phyloP scores from a whole-genome alignment of 2,329 filamentous ascomycete genomes.

The Coniosporium tulheliwenetii region DNA sequence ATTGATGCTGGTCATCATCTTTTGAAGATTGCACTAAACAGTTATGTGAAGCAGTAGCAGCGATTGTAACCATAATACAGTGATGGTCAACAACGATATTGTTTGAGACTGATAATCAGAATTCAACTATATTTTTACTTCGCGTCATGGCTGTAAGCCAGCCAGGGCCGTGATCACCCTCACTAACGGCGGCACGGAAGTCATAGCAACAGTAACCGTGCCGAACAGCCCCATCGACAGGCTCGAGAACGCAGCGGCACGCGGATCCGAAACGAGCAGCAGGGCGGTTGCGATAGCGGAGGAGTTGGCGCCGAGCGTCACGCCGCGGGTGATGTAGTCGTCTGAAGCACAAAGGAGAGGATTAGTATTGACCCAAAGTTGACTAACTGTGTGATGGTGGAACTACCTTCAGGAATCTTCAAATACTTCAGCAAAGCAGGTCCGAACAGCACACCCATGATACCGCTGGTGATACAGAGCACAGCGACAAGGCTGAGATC shows the following conservation, averaged over 20 bases:
- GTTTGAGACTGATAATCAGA: not conserved
- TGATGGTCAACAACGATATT: no score
- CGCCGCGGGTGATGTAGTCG: slow-evolving; percentile 47
- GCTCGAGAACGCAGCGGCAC: slow-evolving; percentile 43
- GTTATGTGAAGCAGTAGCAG: not conserved
- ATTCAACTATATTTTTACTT: not conserved
- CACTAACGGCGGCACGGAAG: slow-evolving; percentile 39
- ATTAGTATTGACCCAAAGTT: not conserved
- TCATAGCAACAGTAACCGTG: slow-evolving; percentile 42
- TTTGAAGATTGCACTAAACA: not conserved
- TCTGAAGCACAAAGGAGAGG: slow-evolving; percentile 19
- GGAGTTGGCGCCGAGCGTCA: slow-evolving; percentile 45
- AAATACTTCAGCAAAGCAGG: slow-evolving; percentile 31
- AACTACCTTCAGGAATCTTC: slow-evolving; percentile 36
- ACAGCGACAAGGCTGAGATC: slow-evolving; percentile 41
- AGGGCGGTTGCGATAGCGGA: slow-evolving; percentile 44
- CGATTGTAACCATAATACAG: not conserved
- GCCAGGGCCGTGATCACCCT: slow-evolving; percentile 33
- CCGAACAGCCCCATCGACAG: slow-evolving; percentile 47
- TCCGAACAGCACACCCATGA: slow-evolving; percentile 42
- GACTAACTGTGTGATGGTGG: not conserved
- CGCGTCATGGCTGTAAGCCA: slow-evolving; percentile 8
- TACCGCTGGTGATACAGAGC: slow-evolving; percentile 43
- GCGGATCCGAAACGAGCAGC: slow-evolving; percentile 38
- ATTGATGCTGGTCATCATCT: not conserved